Percentiles rank a stretch among this genome's conserved stretches.
Evolutionary conservation across 768 basidiomycete genomes (phyloP).

Genomic region (Butyriboletus loyo): DNA sequence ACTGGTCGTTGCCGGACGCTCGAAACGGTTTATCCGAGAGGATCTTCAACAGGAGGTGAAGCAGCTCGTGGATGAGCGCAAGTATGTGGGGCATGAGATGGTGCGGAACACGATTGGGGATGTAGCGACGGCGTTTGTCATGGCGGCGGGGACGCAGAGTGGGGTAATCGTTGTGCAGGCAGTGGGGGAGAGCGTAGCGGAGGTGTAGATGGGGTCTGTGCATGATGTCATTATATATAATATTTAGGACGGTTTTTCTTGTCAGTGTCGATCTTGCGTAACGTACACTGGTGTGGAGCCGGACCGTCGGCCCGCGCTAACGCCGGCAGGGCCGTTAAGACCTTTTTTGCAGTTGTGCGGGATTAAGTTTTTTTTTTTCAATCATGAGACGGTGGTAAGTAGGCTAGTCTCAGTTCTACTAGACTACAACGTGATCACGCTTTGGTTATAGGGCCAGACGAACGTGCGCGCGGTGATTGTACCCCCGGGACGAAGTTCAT

Average conservation of each 20-base stretch:
- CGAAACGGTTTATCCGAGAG: slow-evolving; percentile 63
- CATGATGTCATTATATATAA: background rate
- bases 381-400: background rate
- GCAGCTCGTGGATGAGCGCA: slow-evolving; percentile 38
- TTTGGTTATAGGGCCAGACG: no score
- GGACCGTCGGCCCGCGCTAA: no score
- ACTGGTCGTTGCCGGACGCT: slow-evolving; percentile 73
- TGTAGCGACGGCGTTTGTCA: slow-evolving; percentile 72
- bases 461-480: slow-evolving; percentile 2
- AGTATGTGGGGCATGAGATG: slow-evolving; percentile 12
- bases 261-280: no score
- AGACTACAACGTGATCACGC: background rate
- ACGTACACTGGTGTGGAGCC: no score
- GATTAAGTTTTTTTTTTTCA: background rate
- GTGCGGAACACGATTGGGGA: slow-evolving; percentile 85
- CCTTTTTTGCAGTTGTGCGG: no score
- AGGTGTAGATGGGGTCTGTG: background rate
- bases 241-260: no score
- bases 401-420: background rate
- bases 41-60: slow-evolving; percentile 59
- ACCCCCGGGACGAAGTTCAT: no score
- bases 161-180: slow-evolving; percentile 73
- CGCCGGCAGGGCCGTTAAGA: no score
- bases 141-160: slow-evolving; percentile 52
- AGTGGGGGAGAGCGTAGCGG: slow-evolving; percentile 25